Evolutionary conservation across 805 yeast genomes (phyloP).

Genomic region (Barnettozyma salicaria): DNA sequence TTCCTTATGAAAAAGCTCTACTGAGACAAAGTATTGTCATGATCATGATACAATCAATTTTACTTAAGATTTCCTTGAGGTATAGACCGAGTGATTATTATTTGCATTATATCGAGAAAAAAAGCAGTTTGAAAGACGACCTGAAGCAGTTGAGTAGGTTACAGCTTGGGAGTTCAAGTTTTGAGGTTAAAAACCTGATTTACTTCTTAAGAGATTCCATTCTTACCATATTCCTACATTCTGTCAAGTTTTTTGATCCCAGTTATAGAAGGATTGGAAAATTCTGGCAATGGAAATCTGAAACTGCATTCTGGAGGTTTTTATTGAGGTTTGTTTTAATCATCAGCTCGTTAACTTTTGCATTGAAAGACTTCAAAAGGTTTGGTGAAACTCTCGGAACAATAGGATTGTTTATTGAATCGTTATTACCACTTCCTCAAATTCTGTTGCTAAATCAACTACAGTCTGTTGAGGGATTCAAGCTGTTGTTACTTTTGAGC

Average conservation of each 20-base stretch:
- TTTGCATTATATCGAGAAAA: slow-evolving; percentile 30
- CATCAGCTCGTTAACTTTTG: slow-evolving; percentile 30
- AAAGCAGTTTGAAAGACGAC: slow-evolving; percentile 14
- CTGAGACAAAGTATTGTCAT: slow-evolving; percentile 77
- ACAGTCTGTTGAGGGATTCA: slow-evolving; percentile 72
- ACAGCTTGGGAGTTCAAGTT: slow-evolving; percentile 5
- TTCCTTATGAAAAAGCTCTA: slow-evolving; percentile 76
- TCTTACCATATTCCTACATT: slow-evolving; percentile 28
- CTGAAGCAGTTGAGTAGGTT: slow-evolving; percentile 4
- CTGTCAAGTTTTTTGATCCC: slow-evolving; percentile 63
- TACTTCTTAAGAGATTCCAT: slow-evolving; percentile 11
- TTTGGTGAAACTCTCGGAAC: slow-evolving; percentile 53
- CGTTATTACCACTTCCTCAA: slow-evolving; percentile 71
- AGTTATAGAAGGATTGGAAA: slow-evolving; percentile 54
- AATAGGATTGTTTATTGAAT: slow-evolving; percentile 64
- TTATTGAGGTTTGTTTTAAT: slow-evolving; percentile 29
- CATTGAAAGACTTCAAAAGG: slow-evolving; percentile 30
- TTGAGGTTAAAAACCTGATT: slow-evolving; percentile 11
- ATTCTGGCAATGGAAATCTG: slow-evolving; percentile 86
- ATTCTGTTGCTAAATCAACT: slow-evolving; percentile 61
- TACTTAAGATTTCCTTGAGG: slow-evolving; percentile 56
- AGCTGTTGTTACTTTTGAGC: slow-evolving; percentile 63
- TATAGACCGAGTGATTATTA: slow-evolving; percentile 44
- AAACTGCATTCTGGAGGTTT: slow-evolving; percentile 56
- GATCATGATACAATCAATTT: slow-evolving; percentile 68